Evolutionary conservation across 306 rosid genomes (phyloP).

Genomic region (Alnus rubra): DNA sequence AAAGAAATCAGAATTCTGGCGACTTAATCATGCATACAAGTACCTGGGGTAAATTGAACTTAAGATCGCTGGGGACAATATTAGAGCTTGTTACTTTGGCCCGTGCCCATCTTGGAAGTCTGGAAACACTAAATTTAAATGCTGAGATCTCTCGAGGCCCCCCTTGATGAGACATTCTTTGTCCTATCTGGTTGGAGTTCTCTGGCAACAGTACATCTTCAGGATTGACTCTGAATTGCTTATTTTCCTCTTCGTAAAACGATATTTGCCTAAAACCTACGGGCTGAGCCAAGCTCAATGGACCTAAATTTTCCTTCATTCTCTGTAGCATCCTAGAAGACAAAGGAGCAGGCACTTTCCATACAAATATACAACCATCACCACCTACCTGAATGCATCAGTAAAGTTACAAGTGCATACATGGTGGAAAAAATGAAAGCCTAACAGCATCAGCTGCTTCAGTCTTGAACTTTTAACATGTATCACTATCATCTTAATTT

Average conservation of each 20-base stretch:
- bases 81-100: constrained; percentile 43
- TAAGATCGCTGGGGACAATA: constrained; percentile 28
- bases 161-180: constrained; percentile 28
- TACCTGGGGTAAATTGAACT: constrained; percentile 54
- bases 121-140: constrained; percentile 70
- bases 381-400: constrained; percentile 65
- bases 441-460: background rate
- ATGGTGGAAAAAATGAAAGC: background rate
- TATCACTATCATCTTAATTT: background rate
- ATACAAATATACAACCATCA: constrained; percentile 68
- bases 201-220: constrained; percentile 24
- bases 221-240: constrained; percentile 28
- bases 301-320: constrained; percentile 42
- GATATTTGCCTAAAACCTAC: constrained; percentile 30
- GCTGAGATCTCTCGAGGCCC: constrained; percentile 40
- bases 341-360: constrained; percentile 66
- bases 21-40: constrained; percentile 12
- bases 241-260: constrained; percentile 37
- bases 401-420: constrained; percentile 11
- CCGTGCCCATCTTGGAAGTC: constrained; percentile 85
- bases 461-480: background rate
- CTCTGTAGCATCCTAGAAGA: constrained; percentile 61
- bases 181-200: constrained; percentile 30
- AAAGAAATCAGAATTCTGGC: constrained; percentile 1
- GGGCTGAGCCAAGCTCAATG: constrained; percentile 39